Evolutionary conservation across 805 yeast species (phyloP), one percentile per base, ranked within the genome.

Genomic region (Nakazawaea wickerhamii): DNA sequence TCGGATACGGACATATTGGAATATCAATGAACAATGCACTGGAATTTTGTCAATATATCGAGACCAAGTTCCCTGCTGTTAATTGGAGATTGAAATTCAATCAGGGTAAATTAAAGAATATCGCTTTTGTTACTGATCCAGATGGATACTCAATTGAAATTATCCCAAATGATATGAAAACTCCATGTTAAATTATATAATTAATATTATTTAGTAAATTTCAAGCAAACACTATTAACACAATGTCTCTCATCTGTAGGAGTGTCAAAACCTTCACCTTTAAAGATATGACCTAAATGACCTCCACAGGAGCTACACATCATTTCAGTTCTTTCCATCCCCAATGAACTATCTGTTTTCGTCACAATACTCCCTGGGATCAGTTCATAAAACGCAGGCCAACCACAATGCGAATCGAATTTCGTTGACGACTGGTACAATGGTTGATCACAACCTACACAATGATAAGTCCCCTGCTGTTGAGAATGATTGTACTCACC

Each of bases 331-430:
- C 99, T 72, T 11, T 66, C 68, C 93, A 84, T 89, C 0, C 98
- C 98, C 38, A 65, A 63, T 6, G 81, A 61, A 0, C 44, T 54
- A 60, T 93, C 99, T 15, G 67, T 70, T 45, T 73, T 63, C 10
- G 82, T 68, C 17, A 61, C 70, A 30, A 93, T 71, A 5, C 95
- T 71, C 0, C 89, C 90, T 0, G 95, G 95, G 30, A 86, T 67
- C 1, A 95, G 96, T 45, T 87, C 84, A 60, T 82, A 91, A 61
- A 93, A 93, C 0, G 96, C 90, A 1, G 99, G 99, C 99, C 99
- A 93, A 2, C 99, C 99, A 61, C 99, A 93, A 41, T 88, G 88
- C 10, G 95, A 78, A 45, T 83, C 81, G 54, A 93, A 93, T 61
- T 93, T 91, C 3, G 96, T 75, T 25, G 72, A 67, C 22, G 95